Evolutionary conservation across 441 rosid genomes (phyloP), one percentile per base, ranked within the genome.

Genomic region (Theobroma grandiflorum): DNA sequence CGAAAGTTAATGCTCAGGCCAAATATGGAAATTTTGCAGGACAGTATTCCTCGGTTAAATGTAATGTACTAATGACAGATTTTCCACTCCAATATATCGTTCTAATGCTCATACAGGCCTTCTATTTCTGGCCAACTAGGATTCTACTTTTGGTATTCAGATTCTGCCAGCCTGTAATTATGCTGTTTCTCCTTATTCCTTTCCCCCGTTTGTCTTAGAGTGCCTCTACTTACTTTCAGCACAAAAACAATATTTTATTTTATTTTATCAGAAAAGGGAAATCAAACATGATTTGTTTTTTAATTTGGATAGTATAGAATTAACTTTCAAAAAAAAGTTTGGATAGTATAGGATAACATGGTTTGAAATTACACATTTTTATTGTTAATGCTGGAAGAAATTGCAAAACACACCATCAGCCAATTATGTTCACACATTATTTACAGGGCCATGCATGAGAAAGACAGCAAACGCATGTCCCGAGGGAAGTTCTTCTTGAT

Each of bases 401-500:
- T 33, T 33, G 1, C 6, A 62, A 66, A 45, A 5, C 18, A 22
- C 35, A 45, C 52, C 15, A 69, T 69, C 18, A 22, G 37, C 55
- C 55, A 45, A 14, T 43, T 4, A 8, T 5, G 33, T 52, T 14
- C 43, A 35, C 16, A 8, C 40, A 74, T 40, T 12, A 58, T 11
- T 74, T 49, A 12, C 85, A 89, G 94, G 81, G 92, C 92, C 22
- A 75, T 91, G 82, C 93, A 91, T 37, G 94, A 91, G 86, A 88
- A 91, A 78, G 93, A 90, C n/a, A 66, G 22, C 1, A 74, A 33
- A 0, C 78, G 87, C 4, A 87, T 86, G 90, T 86, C 90, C 2
- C 58, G 89, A 79, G 94, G 88, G 49, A 91, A 91, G 78, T 92
- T 92, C 90, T 92, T 92, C 81, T 62, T 88, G 83, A 91, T 91